Evolutionary conservation across 495 filamentous ascomycete species (phyloP), one percentile per base, ranked within the genome.

Genomic region (Aspergillus indologenus): DNA sequence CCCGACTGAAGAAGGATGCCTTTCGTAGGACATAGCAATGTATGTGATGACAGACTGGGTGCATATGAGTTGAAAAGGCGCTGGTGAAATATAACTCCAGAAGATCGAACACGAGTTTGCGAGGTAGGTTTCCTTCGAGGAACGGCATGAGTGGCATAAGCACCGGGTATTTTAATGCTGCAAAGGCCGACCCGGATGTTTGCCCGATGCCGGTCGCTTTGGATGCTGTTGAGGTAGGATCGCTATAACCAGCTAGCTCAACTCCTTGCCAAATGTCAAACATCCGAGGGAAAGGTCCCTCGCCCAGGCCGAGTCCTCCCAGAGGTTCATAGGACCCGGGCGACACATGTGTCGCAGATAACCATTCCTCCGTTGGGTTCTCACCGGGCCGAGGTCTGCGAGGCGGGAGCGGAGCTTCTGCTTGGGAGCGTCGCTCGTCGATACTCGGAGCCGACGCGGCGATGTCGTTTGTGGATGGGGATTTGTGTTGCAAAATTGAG

Each of bases 21-120:
- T 95, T 96, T 57, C 92, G 85, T 72, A 96, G 89, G 61, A 96
- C 87, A 70, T 92, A 95, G 59, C 90, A 92, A 54, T 96, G 85
- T 20, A 96, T 87, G 70, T 96, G 95, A 18, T 93, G 92, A 49
- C 92, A 96, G 56, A 90, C 86, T 12, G 92, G 91, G 68, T 93
- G 91, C 81, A 91, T 88, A 69, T 90, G 85, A 17, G 87, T 89
- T 21, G 89, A 89, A 29, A 90, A 92, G 6, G 91, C 89, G 70
- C 89, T 92, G 40, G 89, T 85, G 65, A 95, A 95, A 70, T 94
- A 96, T 19, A 93, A 76, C 64, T 94, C 90, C 42, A 96, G 85
- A 42, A 96, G 76, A 71, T 96, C 91, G 73, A 89, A 93, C 19
- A 91, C 89, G 53, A 95, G 75, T 19, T 87, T 83, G 51, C 87